Evolutionary conservation across 225 moss, liverwort and hornwort species (phyloP), one percentile per base, ranked within the genome.

Genomic region (Ulota crispa): DNA sequence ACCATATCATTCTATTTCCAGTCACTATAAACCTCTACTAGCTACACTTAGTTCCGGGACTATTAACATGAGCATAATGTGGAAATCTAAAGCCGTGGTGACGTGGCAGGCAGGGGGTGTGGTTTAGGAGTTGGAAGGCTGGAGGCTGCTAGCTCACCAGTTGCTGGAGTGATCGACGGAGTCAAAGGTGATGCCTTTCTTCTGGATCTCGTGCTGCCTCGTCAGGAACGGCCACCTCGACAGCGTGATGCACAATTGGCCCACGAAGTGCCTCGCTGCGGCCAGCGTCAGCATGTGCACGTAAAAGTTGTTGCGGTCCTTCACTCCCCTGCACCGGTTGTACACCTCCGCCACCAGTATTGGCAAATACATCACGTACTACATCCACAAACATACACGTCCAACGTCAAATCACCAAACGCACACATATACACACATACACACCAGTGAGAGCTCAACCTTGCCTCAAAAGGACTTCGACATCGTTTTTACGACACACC

Each of bases 361-460:
- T 3, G 97, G 93, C 50, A 31, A 13, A 65, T 80, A 91, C 57
- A 97, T 13, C 53, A 93, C 45, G 53, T 97, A 95, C 95, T 95
- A 91, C 85, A 54, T 15, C 16, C 50, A 50, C 16, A 21, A 21
- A 20, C 26, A 14, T 67, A 2, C 43, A 21, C 5, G 4, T 13
- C 13, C 39, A 53, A 53, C 19, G 4, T 45, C 1, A 39, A 75
- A 7, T 18, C 20, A 12, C 5, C 10, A 20, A 53, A 81, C 7
- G 18, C 5, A 19, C 4, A 16, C 39, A 50, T 16, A 61, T 13
- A 27, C 2, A 15, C 14, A 7, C 2, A 7, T 7, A 55, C 54
- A 55, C 8, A 8, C 21, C 43, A 43, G 43, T n/a, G n/a, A n/a
- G n/a, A n/a, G n/a, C n/a, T n/a, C n/a, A n/a, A n/a, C n/a, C n/a